A percentile compares a stretch with the other conserved stretches of the same genome.
Evolutionary conservation across 306 rosid species (phyloP).

Genomic region (Pyrus communis): DNA sequence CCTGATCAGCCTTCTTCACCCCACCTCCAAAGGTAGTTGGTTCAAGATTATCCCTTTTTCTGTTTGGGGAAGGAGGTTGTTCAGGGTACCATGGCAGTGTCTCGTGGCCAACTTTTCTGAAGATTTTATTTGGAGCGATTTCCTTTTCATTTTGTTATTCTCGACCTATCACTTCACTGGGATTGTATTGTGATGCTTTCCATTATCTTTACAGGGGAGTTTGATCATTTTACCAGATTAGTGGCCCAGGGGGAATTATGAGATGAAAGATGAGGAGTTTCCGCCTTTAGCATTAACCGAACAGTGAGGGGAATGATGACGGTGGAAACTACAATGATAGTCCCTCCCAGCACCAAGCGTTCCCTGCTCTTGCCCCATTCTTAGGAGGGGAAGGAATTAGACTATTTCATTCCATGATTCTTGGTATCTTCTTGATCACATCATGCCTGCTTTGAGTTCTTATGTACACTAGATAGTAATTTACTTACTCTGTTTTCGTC

Average conservation of each 20-base stretch:
- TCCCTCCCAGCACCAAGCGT: neutral
- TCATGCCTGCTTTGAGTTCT: slow-evolving; percentile 14
- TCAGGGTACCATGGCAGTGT: neutral
- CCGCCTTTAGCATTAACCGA: slow-evolving; percentile 14
- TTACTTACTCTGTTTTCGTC: slow-evolving; percentile 20
- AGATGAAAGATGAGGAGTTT: slow-evolving; percentile 36
- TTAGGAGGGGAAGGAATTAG: slow-evolving; percentile 8
- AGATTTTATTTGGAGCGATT: neutral
- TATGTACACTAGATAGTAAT: slow-evolving; percentile 23
- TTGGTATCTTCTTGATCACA: slow-evolving; percentile 6
- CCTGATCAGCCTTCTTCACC: slow-evolving; percentile 90
- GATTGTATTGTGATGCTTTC: slow-evolving; percentile 25
- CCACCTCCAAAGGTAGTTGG: slow-evolving; percentile 60
- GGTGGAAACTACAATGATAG: slow-evolving; percentile 20
- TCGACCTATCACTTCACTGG: neutral
- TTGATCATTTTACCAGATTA: slow-evolving; percentile 36
- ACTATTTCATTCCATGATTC: neutral
- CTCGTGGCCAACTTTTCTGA: neutral
- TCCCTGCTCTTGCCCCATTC: slow-evolving; percentile 11
- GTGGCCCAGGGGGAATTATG: slow-evolving; percentile 25
- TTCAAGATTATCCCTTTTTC: neutral
- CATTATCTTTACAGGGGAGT: slow-evolving; percentile 37
- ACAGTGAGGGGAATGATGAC: slow-evolving; percentile 25
- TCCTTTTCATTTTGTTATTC: neutral
- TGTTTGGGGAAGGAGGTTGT: neutral